A percentile compares a stretch with the other conserved stretches of the same genome.
These are phyloP conservation scores for Yarrowia sp. DNA, from an alignment of 805 yeast genomes.

Conservation along the genomic window DNA sequence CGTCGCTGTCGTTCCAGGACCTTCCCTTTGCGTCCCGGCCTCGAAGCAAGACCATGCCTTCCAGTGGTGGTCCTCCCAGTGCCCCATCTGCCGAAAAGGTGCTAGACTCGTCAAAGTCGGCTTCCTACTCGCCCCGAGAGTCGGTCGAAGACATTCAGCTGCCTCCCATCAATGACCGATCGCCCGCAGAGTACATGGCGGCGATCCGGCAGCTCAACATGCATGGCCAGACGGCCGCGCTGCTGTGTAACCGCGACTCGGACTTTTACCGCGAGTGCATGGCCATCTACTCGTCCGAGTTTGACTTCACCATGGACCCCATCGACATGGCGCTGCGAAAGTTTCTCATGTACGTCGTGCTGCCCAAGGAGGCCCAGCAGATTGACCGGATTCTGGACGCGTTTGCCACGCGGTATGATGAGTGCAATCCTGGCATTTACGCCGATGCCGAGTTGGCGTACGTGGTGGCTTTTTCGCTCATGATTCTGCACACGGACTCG, in stretches of 20 bases:
- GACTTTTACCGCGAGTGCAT: constrained; percentile 35
- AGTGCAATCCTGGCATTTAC: constrained; percentile 43
- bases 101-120: constrained; percentile 16
- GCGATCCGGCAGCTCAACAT: constrained; percentile 31
- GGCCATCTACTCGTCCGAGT: constrained; percentile 39
- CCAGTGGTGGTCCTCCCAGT: not conserved
- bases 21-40: constrained; percentile 1
- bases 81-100: not conserved
- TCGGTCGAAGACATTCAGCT: constrained; percentile 9
- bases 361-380: constrained; percentile 74
- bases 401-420: constrained; percentile 53
- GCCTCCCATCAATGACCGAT: not conserved
- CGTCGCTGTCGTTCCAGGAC: constrained; percentile 13
- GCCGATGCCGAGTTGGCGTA: constrained; percentile 53
- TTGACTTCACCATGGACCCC: constrained; percentile 54
- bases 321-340: constrained; percentile 63
- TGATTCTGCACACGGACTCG: constrained; percentile 71
- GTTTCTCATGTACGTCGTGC: constrained; percentile 52
- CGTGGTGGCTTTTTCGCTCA: constrained; percentile 58
- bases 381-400: constrained; percentile 63
- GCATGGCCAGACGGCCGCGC: constrained; percentile 32
- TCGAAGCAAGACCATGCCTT: constrained; percentile 12
- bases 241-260: constrained; percentile 37
- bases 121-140: constrained; percentile 15
- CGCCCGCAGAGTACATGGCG: constrained; percentile 15